These are phyloP conservation scores for Nakaseomyces delphensis DNA, from an alignment of 1,139 yeast species.

Conservation along the genomic window DNA sequence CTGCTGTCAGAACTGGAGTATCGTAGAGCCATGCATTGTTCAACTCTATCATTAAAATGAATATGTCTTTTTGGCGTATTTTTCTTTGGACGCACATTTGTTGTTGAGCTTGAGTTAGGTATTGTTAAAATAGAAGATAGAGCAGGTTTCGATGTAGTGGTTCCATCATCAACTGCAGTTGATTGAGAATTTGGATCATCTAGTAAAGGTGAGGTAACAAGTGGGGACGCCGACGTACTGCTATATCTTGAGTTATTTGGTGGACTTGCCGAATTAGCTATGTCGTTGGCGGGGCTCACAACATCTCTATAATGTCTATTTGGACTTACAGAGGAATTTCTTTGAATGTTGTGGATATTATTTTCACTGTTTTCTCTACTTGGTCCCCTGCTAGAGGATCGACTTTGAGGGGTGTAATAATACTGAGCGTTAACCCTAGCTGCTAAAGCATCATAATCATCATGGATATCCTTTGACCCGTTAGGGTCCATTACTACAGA, in stretches of 20 bases:
- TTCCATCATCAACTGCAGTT: background rate
- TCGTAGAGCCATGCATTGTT: conserved; percentile 77
- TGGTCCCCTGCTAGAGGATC: conserved; percentile 5
- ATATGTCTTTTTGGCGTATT: conserved; percentile 44
- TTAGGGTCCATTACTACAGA: conserved; percentile 22
- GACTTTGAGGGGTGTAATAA: conserved; percentile 11
- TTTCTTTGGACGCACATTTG: conserved; percentile 25
- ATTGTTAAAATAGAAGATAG: conserved; percentile 10
- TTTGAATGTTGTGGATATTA: background rate
- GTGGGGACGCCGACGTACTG: background rate
- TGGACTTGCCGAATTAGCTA: background rate
- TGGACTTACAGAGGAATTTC: background rate
- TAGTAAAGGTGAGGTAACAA: background rate
- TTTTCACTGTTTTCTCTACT: conserved; percentile 4
- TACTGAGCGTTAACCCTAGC: conserved; percentile 55
- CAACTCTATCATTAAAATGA: conserved; percentile 87
- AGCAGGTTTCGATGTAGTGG: background rate
- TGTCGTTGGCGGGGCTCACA: background rate
- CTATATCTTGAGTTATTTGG: background rate
- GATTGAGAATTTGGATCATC: background rate
- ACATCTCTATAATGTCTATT: conserved; percentile 1
- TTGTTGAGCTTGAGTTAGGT: conserved; percentile 14
- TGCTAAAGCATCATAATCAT: conserved; percentile 50
- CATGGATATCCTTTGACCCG: conserved; percentile 21
- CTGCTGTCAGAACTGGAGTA: conserved; percentile 26